A percentile compares a stretch with the other conserved stretches of the same genome.
Evolutionary conservation across 2,329 filamentous ascomycete genomes (phyloP).

Genomic region (Curvularia lunata): DNA sequence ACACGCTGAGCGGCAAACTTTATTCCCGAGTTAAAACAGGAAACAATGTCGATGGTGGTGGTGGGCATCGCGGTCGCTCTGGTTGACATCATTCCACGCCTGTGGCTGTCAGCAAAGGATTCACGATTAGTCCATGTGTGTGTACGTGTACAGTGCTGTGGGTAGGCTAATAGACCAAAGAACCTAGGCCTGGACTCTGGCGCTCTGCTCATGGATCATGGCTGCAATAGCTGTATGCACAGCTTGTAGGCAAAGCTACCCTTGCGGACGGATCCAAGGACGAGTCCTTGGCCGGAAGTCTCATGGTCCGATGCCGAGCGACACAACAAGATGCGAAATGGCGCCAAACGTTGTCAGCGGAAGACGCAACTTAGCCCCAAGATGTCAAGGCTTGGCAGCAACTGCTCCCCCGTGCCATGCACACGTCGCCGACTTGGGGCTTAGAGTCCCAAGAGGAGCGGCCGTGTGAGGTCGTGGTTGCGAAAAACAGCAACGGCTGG

Average conservation of each 20-base stretch:
- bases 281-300: slow-evolving; percentile 23
- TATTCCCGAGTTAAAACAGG: not conserved
- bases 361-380: slow-evolving; percentile 1
- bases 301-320: slow-evolving; percentile 29
- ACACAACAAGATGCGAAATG: slow-evolving; percentile 4
- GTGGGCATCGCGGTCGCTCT: not conserved
- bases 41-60: not conserved
- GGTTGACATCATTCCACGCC: slow-evolving; percentile 14
- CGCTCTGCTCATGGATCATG: not conserved
- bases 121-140: not conserved
- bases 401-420: slow-evolving; percentile 7
- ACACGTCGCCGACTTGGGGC: slow-evolving; percentile 22
- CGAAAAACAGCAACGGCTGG: not conserved
- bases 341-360: slow-evolving; percentile 3
- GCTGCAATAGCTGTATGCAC: too few species aligned
- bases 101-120: not conserved
- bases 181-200: slow-evolving; percentile 1
- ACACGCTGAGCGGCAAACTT: not conserved
- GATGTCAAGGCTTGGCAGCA: slow-evolving; percentile 16
- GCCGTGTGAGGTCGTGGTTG: not conserved
- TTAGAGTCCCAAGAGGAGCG: slow-evolving; percentile 12
- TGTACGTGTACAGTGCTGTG: not conserved
- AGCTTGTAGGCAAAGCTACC: not conserved
- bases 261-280: not conserved
- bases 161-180: not conserved